Evolutionary conservation across 352 stramenopile species (phyloP).

Genomic region (Phytophthora uliginosa): DNA sequence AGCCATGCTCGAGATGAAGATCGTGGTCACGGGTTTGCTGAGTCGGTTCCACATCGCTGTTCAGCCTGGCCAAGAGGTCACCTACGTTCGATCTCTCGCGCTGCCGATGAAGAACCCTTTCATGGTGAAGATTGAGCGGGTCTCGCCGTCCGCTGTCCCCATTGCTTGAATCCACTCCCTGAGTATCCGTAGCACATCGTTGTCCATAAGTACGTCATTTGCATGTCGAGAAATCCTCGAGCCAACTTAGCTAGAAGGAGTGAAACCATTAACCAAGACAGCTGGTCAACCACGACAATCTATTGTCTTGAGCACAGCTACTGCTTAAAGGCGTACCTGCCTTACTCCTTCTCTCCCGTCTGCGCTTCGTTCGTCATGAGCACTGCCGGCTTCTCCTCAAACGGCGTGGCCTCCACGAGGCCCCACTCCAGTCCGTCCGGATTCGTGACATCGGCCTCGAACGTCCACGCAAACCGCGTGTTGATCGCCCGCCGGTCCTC

Average conservation of each 20-base stretch:
- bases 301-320: background rate
- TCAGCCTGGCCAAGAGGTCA: constrained; percentile 29
- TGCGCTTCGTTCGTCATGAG: constrained; percentile 16
- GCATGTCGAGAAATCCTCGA: too few species aligned
- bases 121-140: constrained; percentile 13
- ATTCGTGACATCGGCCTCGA: constrained; percentile 61
- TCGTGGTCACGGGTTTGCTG: constrained; percentile 52
- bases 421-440: constrained; percentile 48
- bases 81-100: constrained; percentile 44
- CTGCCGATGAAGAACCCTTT: constrained; percentile 40
- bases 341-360: constrained; percentile 1
- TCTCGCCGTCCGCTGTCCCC: background rate
- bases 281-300: background rate
- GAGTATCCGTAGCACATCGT: background rate
- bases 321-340: background rate
- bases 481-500: constrained; percentile 57
- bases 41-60: constrained; percentile 47
- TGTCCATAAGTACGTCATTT: background rate
- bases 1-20: constrained; percentile 78
- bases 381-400: constrained; percentile 41
- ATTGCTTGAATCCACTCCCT: background rate
- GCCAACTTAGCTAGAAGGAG: too few species aligned
- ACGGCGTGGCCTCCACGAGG: constrained; percentile 50
- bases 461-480: constrained; percentile 65
- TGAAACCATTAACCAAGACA: background rate